These are phyloP conservation scores for Schizothecium vesticola DNA, from an alignment of 495 filamentous ascomycete genomes.

Conservation along the genomic window DNA sequence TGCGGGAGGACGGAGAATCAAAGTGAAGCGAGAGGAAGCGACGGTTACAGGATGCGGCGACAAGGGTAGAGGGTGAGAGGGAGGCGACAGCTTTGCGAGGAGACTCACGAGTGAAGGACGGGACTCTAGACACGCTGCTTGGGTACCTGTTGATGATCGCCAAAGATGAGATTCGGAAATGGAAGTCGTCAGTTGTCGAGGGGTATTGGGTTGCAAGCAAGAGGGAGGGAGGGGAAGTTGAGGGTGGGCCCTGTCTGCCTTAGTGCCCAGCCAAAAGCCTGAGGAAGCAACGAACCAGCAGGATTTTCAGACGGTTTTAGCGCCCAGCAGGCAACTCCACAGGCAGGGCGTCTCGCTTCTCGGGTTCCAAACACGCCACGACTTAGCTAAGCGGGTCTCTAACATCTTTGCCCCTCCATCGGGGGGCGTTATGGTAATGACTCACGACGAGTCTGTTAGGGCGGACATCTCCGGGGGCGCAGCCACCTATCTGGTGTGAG, in stretches of 20 bases:
- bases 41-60: not conserved
- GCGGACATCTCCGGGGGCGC: not conserved
- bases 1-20: constrained; percentile 22
- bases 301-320: constrained; percentile 24
- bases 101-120: not conserved
- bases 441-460: constrained; percentile 5
- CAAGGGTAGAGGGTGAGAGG: not conserved
- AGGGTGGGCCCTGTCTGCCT: constrained; percentile 14
- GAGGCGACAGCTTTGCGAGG: not conserved
- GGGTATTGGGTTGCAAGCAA: constrained; percentile 26
- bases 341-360: constrained; percentile 1
- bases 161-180: constrained; percentile 14
- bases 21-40: constrained; percentile 17
- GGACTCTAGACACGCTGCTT: not conserved
- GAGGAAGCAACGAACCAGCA: constrained; percentile 5
- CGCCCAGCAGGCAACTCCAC: constrained; percentile 22
- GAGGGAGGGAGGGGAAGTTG: constrained; percentile 20
- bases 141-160: constrained; percentile 10
- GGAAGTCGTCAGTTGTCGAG: constrained; percentile 10
- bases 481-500: not conserved
- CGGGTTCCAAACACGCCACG: constrained; percentile 2
- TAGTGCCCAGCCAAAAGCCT: not conserved
- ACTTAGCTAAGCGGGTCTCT: constrained; percentile 9
- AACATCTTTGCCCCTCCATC: constrained; percentile 10
- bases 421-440: not conserved